A percentile compares a stretch with the other conserved stretches of the same genome.
Conservation (phyloP, 1,139 yeast genomes). For the Yamadazyma blattariae region DNA sequence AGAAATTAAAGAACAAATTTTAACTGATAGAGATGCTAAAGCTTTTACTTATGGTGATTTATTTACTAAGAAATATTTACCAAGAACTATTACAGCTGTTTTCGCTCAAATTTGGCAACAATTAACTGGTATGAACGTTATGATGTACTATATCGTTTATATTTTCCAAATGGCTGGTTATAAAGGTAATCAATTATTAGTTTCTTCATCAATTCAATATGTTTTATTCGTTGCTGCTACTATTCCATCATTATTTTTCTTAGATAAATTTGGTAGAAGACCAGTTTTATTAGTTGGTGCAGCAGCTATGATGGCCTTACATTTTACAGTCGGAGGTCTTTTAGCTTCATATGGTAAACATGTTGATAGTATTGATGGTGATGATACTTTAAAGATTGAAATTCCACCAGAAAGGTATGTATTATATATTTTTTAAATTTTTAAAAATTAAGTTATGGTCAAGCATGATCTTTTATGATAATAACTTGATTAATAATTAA, state of each 20-base stretch:
- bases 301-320: conserved; percentile 35
- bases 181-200: conserved; percentile 40
- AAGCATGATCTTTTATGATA: no score
- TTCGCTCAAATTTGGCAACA: conserved; percentile 61
- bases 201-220: conserved; percentile 52
- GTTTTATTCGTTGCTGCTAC: conserved; percentile 47
- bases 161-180: conserved; percentile 59
- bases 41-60: conserved; percentile 43
- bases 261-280: conserved; percentile 39
- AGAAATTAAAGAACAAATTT: conserved; percentile 52
- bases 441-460: no score
- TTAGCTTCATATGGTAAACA: conserved; percentile 46
- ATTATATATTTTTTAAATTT: no score
- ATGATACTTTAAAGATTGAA: conserved; percentile 42
- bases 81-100: conserved; percentile 49
- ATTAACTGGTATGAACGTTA: conserved; percentile 64
- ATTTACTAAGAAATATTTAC: conserved; percentile 45
- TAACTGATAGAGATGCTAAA: conserved; percentile 33
- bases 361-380: conserved; percentile 23
- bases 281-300: conserved; percentile 34
- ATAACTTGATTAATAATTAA: no score
- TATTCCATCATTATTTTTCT: conserved; percentile 35
- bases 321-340: conserved; percentile 37
- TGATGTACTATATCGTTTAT: conserved; percentile 62
- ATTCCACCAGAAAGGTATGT: conserved; percentile 40